These are phyloP conservation scores for Thielaviopsis euricoi DNA, from an alignment of 2,329 filamentous ascomycete species.

Conservation along the genomic window DNA sequence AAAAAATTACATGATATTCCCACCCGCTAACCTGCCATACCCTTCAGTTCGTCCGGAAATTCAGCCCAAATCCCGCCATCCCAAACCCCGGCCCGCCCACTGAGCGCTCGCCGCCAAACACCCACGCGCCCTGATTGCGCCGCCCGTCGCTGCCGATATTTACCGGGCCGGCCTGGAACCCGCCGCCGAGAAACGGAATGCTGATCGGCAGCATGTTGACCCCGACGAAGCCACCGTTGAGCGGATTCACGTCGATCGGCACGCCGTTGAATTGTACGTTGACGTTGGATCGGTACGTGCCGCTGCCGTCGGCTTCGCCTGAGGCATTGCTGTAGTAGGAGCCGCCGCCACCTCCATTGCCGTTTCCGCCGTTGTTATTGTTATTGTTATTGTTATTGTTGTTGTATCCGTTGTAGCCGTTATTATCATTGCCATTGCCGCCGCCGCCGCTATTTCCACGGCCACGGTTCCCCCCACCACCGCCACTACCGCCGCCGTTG, in stretches of 20 bases:
- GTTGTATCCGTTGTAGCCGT: neutral
- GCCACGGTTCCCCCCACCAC: neutral
- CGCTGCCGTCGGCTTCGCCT: neutral
- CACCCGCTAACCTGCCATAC: neutral
- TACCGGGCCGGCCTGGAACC: slow-evolving; percentile 1
- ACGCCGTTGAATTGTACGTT: slow-evolving; percentile 6
- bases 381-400: neutral
- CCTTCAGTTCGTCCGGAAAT: neutral
- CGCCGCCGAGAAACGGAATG: slow-evolving; percentile 3
- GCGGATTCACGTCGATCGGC: slow-evolving; percentile 4
- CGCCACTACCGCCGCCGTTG: neutral
- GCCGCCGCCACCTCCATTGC: neutral
- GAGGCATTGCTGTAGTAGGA: neutral
- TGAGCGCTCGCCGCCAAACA: slow-evolving; percentile 2
- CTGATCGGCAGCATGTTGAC: slow-evolving; percentile 4
- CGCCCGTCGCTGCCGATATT: neutral
- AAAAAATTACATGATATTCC: no score
- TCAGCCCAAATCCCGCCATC: neutral
- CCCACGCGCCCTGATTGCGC: neutral
- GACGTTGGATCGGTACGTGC: slow-evolving; percentile 1
- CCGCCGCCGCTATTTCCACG: neutral
- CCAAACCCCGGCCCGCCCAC: neutral
- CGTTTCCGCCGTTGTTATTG: neutral
- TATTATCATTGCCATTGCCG: neutral
- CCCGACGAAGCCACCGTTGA: neutral